These are phyloP conservation scores for Naematelia aurantialba DNA, from an alignment of 768 basidiomycete species.

Conservation along the genomic window DNA sequence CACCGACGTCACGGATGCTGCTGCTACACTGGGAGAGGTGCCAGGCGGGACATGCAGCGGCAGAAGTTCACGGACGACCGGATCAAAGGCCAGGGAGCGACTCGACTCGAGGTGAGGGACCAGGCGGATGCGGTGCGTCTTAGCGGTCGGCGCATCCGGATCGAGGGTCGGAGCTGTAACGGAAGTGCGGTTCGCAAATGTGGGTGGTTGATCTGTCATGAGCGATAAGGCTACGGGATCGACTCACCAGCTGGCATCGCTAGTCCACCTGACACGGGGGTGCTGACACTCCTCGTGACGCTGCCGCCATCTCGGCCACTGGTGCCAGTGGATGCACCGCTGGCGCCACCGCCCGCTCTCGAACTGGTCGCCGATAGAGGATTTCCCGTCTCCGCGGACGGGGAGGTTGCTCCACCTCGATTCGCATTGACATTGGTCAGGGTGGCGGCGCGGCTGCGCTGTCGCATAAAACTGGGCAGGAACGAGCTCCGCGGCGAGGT, in stretches of 20 bases:
- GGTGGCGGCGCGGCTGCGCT: constrained; percentile 39
- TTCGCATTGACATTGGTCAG: constrained; percentile 15
- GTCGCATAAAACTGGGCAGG: constrained; percentile 45
- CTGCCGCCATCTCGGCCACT: constrained; percentile 14
- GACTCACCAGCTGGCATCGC: neutral
- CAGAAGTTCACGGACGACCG: constrained; percentile 78
- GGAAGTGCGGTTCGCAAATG: neutral
- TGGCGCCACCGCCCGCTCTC: constrained; percentile 4
- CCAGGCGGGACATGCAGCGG: constrained; percentile 32
- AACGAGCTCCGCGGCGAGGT: constrained; percentile 44
- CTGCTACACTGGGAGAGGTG: constrained; percentile 20
- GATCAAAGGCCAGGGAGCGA: constrained; percentile 84
- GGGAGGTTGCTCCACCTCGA: constrained; percentile 14
- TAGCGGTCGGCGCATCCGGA: constrained; percentile 16
- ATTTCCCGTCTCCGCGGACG: constrained; percentile 19
- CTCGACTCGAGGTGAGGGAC: constrained; percentile 92
- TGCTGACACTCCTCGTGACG: constrained; percentile 42
- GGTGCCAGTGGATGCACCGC: neutral
- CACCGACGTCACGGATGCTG: constrained; percentile 17
- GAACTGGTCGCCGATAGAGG: constrained; percentile 10
- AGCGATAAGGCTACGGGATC: neutral
- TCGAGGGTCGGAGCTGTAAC: neutral
- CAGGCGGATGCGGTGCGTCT: constrained; percentile 75
- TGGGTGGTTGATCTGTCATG: neutral
- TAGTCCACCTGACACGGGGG: constrained; percentile 20